Base-by-base conservation (phyloP, 352 stramenopile species). In the Globisporangium ultimum region DNA sequence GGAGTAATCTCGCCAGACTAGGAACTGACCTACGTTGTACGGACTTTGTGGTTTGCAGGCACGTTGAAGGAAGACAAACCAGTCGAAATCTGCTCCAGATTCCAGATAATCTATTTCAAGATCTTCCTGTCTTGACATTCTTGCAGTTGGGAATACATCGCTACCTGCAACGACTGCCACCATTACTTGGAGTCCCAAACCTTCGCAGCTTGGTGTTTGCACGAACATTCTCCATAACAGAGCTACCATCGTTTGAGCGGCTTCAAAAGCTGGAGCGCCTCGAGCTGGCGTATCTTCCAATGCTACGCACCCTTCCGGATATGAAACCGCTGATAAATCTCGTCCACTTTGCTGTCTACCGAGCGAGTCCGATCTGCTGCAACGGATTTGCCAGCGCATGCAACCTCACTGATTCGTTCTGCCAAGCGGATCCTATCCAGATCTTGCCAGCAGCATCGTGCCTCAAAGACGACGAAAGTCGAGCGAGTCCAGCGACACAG, bases 121-220 rank as follows among this genome's bases (percentile, higher is more conserved):
- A 32, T 32, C 24, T 32, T 5, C 24, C 24, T 5, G 24, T 5
- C 24, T 32, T 32, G 24, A 32, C 24, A 32, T 32, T 32, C 24
- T 32, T 32, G 5, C 24, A 5, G 24, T 32, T 32, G 24, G 24
- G 24, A 32, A 32, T 32, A 6, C 24, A 32, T 32, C 24, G 5
- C 24, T 32, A 32, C 24, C 24, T 32, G 24, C 24, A 32, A 32
- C 24, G 17, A 5, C 28, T 84, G 2, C 70, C 72, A 10, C 40
- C 70, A n/a, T 64, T 87, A 15, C 41, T 66, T 4, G 67, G 70
- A 9, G 47, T 66, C 0, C 48, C 48, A 13, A 74, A 70, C 15
- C 58, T 87, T 18, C 58, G 71, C 48, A 71, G 41, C 4, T 45
- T 83, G 1, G 69, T 64, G 17, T 28, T 87, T 18, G 66, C 55